A percentile compares a stretch with the other conserved stretches of the same genome.
phyloP scores from a whole-genome alignment of 2,329 filamentous ascomycete genomes.

The Tolypocladium album region DNA sequence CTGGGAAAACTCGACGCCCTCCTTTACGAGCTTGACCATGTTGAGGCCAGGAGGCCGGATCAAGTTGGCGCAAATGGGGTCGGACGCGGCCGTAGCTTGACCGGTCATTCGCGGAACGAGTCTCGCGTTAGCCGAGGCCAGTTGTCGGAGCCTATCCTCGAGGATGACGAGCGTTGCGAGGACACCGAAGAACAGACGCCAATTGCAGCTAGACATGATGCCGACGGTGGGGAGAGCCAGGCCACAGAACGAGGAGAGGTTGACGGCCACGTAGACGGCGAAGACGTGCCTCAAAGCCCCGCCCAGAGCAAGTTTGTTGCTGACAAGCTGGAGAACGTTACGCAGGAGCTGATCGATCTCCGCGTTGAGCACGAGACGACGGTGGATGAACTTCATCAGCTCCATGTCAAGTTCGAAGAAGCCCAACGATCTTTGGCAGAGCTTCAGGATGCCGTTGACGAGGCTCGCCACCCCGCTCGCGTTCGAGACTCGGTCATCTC shows the following conservation, averaged over 20 bases:
- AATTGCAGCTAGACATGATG: neutral
- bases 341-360: conserved; percentile 82
- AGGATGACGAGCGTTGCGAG: conserved; percentile 36
- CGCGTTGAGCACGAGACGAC: conserved; percentile 84
- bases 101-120: conserved; percentile 42
- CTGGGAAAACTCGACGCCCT: conserved; percentile 90
- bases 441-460: conserved; percentile 76
- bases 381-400: conserved; percentile 66
- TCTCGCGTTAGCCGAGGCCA: conserved; percentile 45
- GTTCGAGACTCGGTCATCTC: conserved; percentile 47
- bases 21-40: conserved; percentile 77
- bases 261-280: conserved; percentile 22
- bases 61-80: conserved; percentile 20
- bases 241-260: neutral
- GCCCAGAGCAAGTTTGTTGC: conserved; percentile 78
- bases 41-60: conserved; percentile 41
- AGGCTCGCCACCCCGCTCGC: conserved; percentile 54
- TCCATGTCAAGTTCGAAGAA: conserved; percentile 85
- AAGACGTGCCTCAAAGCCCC: conserved; percentile 49
- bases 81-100: conserved; percentile 31
- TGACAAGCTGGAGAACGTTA: conserved; percentile 86
- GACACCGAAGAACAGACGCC: conserved; percentile 34
- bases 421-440: conserved; percentile 72
- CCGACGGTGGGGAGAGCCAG: neutral
- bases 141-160: conserved; percentile 42